These are phyloP conservation scores for Ogataea populi-albae DNA, from an alignment of 805 yeast genomes.

Conservation along the genomic window DNA sequence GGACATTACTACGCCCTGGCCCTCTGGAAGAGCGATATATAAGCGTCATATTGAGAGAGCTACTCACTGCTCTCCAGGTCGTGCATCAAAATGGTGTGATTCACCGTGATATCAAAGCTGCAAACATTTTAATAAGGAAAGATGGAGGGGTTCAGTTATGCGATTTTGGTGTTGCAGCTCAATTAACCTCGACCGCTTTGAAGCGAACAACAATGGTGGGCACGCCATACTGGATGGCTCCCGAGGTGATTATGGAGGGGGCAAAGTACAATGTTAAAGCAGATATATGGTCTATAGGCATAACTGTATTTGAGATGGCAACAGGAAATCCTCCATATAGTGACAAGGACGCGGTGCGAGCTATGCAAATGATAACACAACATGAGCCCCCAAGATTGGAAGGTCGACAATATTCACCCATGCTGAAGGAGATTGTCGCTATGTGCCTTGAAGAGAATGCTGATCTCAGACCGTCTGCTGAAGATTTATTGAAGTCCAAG, in stretches of 20 bases:
- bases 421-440: slow-evolving; percentile 84
- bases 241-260: slow-evolving; percentile 93
- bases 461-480: slow-evolving; percentile 82
- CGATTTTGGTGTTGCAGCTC: slow-evolving; percentile 99
- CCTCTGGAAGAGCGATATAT: slow-evolving; percentile 79
- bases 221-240: slow-evolving; percentile 99
- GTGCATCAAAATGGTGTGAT: slow-evolving; percentile 90
- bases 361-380: slow-evolving; percentile 89
- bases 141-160: slow-evolving; percentile 90
- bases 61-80: slow-evolving; percentile 69
- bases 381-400: slow-evolving; percentile 94
- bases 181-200: slow-evolving; percentile 66
- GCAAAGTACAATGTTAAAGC: slow-evolving; percentile 85
- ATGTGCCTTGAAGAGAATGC: slow-evolving; percentile 93
- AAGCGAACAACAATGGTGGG: slow-evolving; percentile 95
- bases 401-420: slow-evolving; percentile 75
- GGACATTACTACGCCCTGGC: slow-evolving; percentile 85
- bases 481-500: slow-evolving; percentile 71
- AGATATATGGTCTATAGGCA: slow-evolving; percentile 97
- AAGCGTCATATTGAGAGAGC: slow-evolving; percentile 81
- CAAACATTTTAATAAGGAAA: slow-evolving; percentile 78
- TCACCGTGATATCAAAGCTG: slow-evolving; percentile 96
- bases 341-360: slow-evolving; percentile 91
- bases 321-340: slow-evolving; percentile 98
- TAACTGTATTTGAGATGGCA: slow-evolving; percentile 89